Base-by-base conservation (phyloP, 805 yeast genomes). In the Teunomyces cretensis region DNA sequence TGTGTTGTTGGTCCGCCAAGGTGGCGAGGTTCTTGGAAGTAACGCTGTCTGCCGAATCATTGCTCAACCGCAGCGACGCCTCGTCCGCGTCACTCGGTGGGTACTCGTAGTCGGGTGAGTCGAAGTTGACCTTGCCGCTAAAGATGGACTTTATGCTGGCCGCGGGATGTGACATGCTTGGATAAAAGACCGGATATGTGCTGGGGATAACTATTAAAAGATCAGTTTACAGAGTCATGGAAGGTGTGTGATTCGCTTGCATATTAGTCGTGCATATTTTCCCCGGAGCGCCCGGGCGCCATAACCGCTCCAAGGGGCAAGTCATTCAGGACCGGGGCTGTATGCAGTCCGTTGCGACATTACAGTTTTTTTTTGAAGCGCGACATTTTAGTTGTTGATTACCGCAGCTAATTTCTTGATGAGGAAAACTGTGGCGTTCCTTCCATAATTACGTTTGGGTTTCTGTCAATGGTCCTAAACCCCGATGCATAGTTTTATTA, bases 61-160 rank as follows among this genome's bases (percentile, higher is more conserved):
- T 49, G 39, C 55, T 51, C 26, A 46, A 28, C 16, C 44, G 31
- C 16, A 55, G 54, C 14, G 48, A 41, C 15, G 31, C 33, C 28
- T 57, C 61, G 37, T 41, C 43, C 22, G 42, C 44, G 15, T 49
- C 52, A 32, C 33, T 37, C 41, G 32, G 27, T 42, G 32, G 27
- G 26, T 22, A 13, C 11, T 44, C 37, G 26, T 30, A 32, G 26
- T 59, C 65, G 12, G 57, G 54, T 8, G 64, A 50, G 33, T 56
- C 62, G 14, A 63, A 43, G 45, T 62, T 64, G 31, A 56, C 53
- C 37, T 57, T 63, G 1, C 76, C 75, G 44, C 70, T 66, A 45
- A 53, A 60, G 8, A 70, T 64, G 13, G 74, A 67, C 47, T 61
- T 67, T 28, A 70, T 60, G 45, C 73, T 68, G 35, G 75, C 75